Evolutionary conservation across 441 rosid species (phyloP).

Genomic region (Populus hybrid): DNA sequence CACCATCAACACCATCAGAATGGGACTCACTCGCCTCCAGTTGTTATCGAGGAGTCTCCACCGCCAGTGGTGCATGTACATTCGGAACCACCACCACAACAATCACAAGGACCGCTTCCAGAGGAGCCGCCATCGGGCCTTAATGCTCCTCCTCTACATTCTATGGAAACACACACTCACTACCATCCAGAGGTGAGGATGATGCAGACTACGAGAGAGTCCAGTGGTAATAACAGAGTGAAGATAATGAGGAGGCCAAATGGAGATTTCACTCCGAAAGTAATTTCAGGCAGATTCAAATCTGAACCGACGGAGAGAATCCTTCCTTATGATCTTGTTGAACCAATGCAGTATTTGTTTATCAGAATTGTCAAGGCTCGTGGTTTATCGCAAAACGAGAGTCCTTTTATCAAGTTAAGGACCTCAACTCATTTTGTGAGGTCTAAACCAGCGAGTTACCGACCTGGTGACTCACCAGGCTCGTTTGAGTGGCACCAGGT

Average conservation of each 20-base stretch:
- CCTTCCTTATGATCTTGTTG: slow-evolving; percentile 72
- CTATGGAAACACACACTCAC: slow-evolving; percentile 24
- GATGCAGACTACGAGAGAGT: slow-evolving; percentile 51
- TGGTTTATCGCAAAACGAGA: slow-evolving; percentile 48
- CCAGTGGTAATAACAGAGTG: slow-evolving; percentile 47
- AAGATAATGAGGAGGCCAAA: slow-evolving; percentile 46
- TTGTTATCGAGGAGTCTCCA: slow-evolving; percentile 54
- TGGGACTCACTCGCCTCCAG: slow-evolving; percentile 46
- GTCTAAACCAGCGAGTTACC: slow-evolving; percentile 55
- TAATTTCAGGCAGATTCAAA: slow-evolving; percentile 38
- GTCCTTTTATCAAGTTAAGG: slow-evolving; percentile 64
- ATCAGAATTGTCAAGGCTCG: slow-evolving; percentile 73
- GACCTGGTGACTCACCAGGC: slow-evolving; percentile 52
- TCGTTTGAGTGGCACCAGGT: slow-evolving; percentile 83
- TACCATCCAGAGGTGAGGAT: slow-evolving; percentile 56
- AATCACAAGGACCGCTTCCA: slow-evolving; percentile 9
- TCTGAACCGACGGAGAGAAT: slow-evolving; percentile 36
- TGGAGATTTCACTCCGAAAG: slow-evolving; percentile 72
- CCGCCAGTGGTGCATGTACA: slow-evolving; percentile 46
- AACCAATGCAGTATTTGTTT: slow-evolving; percentile 85
- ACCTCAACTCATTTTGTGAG: slow-evolving; percentile 40
- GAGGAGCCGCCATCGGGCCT: slow-evolving; percentile 5
- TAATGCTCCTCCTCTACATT: slow-evolving; percentile 1
- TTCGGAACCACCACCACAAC: slow-evolving; percentile 15
- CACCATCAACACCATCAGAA: slow-evolving; percentile 25